Evolutionary conservation across 768 basidiomycete species (phyloP), one percentile per base, ranked within the genome.

Genomic region (Amanita muscaria): DNA sequence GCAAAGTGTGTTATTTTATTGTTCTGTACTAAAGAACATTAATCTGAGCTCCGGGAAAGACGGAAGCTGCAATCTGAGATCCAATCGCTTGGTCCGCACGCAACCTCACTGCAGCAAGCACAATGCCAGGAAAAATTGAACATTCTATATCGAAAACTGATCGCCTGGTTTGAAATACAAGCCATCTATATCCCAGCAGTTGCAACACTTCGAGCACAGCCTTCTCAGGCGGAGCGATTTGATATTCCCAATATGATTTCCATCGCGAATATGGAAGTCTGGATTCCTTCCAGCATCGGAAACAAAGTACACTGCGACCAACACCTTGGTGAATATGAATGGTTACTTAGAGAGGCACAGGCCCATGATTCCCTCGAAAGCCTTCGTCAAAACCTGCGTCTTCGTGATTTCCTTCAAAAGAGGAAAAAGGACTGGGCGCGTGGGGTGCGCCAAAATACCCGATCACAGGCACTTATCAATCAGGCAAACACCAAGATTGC

Each of bases 1-100:
- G 46, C 54, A 31, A 52, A 56, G 55, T 58, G 27, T 14, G 52
- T 49, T 16, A 24, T 15, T 32, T 19, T 44, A n/a, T 23, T n/a
- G n/a, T 22, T 38, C 15, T 43, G 14, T 22, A 11, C 39, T n/a
- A n/a, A n/a, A n/a, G n/a, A n/a, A n/a, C n/a, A n/a, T n/a, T n/a
- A n/a, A n/a, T n/a, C n/a, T n/a, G n/a, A n/a, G n/a, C n/a, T n/a
- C n/a, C n/a, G n/a, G n/a, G n/a, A n/a, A n/a, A 42, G 40, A 30
- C 40, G 40, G 18, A 18, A 23, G 18, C 40, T 42, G 6, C 25
- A 14, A 3, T 14, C 29, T 16, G 39, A 40, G 6, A 24, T 16
- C 2, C 7, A 24, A 9, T 6, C 5, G 3, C 6, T 25, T 40
- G 39, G 39, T 3, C 39, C 15, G 16, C 39, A 40, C 25, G 39